Conservation (phyloP, 768 basidiomycete genomes). For the Steccherinum ochraceum region DNA sequence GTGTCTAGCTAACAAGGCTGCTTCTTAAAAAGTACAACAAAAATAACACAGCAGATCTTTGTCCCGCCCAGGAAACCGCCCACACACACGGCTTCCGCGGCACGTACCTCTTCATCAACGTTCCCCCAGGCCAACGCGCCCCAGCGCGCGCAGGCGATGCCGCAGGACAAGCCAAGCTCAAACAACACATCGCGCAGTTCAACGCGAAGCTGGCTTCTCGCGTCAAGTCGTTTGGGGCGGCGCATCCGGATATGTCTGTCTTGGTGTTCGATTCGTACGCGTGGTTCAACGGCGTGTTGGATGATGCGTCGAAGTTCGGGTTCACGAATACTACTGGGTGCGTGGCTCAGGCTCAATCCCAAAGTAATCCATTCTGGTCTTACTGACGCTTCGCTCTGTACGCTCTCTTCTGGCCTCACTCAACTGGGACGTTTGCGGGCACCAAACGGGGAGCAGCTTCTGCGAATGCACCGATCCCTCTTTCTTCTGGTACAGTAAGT, state of each 20-base stretch:
- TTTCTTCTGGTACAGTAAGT: conserved; percentile 51
- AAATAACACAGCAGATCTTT: too few species aligned
- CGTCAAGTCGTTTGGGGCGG: conserved; percentile 27
- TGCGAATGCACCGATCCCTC: conserved; percentile 42
- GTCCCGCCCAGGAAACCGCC: conserved; percentile 37
- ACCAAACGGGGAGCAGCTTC: conserved; percentile 26
- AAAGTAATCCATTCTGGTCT: neutral
- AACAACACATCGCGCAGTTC: conserved; percentile 34
- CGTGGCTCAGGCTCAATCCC: conserved; percentile 1
- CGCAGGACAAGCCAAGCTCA: conserved; percentile 29
- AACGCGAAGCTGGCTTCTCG: conserved; percentile 35
- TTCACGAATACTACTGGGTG: conserved; percentile 47
- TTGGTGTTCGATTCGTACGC: conserved; percentile 45
- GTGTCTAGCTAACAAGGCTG: too few species aligned
- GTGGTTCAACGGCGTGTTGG: conserved; percentile 42
- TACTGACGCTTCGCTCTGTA: neutral
- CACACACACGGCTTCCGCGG: conserved; percentile 32
- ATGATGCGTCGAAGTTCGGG: conserved; percentile 32
- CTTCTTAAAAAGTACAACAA: too few species aligned
- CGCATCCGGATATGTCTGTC: conserved; percentile 32
- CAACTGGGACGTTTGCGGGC: neutral
- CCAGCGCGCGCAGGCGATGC: conserved; percentile 32
- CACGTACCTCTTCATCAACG: conserved; percentile 49
- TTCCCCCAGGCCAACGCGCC: conserved; percentile 47
- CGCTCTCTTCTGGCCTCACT: neutral